Conservation (phyloP, 2,329 filamentous ascomycete genomes). For the Alternaria infectoria region DNA sequence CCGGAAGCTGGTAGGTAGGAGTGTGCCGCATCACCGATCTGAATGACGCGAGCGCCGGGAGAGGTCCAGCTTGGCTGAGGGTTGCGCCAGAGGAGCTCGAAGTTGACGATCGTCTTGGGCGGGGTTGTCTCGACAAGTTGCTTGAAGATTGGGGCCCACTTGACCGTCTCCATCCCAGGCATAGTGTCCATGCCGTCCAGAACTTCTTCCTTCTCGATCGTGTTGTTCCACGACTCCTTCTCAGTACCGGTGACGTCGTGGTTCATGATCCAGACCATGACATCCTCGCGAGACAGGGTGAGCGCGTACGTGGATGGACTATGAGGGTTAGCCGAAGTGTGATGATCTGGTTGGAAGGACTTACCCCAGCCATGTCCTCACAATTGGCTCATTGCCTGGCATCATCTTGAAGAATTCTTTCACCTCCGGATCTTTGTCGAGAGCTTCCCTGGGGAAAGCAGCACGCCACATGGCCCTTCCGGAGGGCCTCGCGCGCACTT, state of each 20-base stretch:
- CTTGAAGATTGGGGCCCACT: slow-evolving; percentile 56
- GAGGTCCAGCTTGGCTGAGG: slow-evolving; percentile 55
- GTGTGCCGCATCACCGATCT: slow-evolving; percentile 55
- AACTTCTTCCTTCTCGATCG: slow-evolving; percentile 54
- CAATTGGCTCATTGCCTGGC: slow-evolving; percentile 51
- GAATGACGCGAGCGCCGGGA: slow-evolving; percentile 51
- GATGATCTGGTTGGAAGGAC: background rate
- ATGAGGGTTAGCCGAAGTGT: slow-evolving; percentile 7
- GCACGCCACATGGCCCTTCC: slow-evolving; percentile 51
- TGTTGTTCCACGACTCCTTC: slow-evolving; percentile 56
- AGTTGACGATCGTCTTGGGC: slow-evolving; percentile 57
- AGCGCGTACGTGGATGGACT: slow-evolving; percentile 53
- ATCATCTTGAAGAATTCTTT: slow-evolving; percentile 56
- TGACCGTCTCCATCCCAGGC: slow-evolving; percentile 49
- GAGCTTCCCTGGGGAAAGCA: slow-evolving; percentile 51
- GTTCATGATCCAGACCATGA: slow-evolving; percentile 60
- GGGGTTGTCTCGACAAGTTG: slow-evolving; percentile 54
- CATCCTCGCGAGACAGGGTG: slow-evolving; percentile 54
- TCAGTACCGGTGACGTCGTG: slow-evolving; percentile 55
- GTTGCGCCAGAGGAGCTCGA: slow-evolving; percentile 57
- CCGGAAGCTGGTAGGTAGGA: slow-evolving; percentile 54
- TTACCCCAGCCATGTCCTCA: slow-evolving; percentile 54
- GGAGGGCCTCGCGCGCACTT: slow-evolving; percentile 50
- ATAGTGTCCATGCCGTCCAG: slow-evolving; percentile 54
- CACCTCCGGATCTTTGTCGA: slow-evolving; percentile 55